phyloP scores from a whole-genome alignment of 345 rosid genomes.

The Syzygium grande region DNA sequence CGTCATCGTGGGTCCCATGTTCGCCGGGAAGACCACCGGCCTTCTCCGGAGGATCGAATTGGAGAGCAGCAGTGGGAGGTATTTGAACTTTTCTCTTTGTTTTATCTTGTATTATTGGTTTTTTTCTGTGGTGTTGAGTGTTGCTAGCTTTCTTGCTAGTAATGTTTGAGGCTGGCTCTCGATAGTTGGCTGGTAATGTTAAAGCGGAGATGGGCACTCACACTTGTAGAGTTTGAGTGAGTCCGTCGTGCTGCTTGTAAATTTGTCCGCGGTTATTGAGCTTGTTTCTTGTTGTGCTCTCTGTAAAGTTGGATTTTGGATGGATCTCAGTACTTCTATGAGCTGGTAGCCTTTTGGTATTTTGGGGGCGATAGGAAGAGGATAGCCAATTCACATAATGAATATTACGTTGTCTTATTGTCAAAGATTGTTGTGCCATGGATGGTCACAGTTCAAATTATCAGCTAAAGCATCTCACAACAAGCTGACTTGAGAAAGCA shows the following conservation, averaged over 20 bases:
- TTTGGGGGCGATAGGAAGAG: background rate
- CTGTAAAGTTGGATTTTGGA: background rate
- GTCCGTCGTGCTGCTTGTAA: background rate
- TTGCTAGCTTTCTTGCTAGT: background rate
- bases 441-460: background rate
- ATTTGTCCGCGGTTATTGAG: background rate
- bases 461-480: background rate
- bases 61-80: conserved; percentile 58
- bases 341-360: background rate
- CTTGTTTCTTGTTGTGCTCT: background rate
- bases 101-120: background rate
- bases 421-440: background rate
- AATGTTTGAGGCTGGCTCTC: background rate
- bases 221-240: background rate
- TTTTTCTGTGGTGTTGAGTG: background rate
- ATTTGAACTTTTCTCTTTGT: background rate
- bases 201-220: background rate
- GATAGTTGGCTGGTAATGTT: background rate
- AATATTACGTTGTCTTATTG: background rate
- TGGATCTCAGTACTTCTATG: background rate
- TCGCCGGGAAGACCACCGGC: conserved; percentile 62
- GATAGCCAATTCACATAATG: background rate
- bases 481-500: background rate
- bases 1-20: conserved; percentile 73
- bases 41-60: conserved; percentile 61